Evolutionary conservation across 169 alveolate genomes (phyloP), one percentile per base, ranked within the genome.

Genomic region (Plasmodium gallinaceum): DNA sequence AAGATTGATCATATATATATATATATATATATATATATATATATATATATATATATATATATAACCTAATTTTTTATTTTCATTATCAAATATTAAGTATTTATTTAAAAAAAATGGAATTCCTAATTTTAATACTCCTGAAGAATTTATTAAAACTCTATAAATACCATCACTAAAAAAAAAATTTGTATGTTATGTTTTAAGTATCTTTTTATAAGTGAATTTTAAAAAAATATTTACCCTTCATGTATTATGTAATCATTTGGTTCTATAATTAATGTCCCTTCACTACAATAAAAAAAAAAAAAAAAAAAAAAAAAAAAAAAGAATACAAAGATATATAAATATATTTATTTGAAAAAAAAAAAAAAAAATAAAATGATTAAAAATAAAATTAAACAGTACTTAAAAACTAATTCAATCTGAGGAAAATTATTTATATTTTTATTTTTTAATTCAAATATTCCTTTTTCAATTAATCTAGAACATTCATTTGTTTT

Each of bases 171-270:
- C 78, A 16, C 89, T 78, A 39, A 18, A 57, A 69, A 69, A 42
- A 20, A 24, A n/a, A 45, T 26, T 16, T 69, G 45, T 69, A 16
- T 18, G 20, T 18, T 12, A 5, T 18, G 6, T 14, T 26, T 18
- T 8, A 69, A 43, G 10, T 45, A 69, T 69, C 7, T 46, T 10
- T 45, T 20, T 51, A 14, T 2, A 1, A 16, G 26, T 1, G 1
- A 18, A 14, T 16, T 5, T 10, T 20, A 7, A 60, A n/a, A 51
- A 18, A 48, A 32, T 46, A 24, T 22, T 9, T 26, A 78, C 89
- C 78, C 76, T 64, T 78, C 76, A 48, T 78, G 45, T 66, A 78
- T 78, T 64, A 78, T 66, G 26, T 78, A 78, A 45, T 78, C 89
- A 12, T 65, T 32, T 22, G 89, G 89, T 0, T 45, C 22, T 10